These are phyloP conservation scores for Silene uniflora DNA, from an alignment of 148 eudicot genomes.

Conservation along the genomic window DNA sequence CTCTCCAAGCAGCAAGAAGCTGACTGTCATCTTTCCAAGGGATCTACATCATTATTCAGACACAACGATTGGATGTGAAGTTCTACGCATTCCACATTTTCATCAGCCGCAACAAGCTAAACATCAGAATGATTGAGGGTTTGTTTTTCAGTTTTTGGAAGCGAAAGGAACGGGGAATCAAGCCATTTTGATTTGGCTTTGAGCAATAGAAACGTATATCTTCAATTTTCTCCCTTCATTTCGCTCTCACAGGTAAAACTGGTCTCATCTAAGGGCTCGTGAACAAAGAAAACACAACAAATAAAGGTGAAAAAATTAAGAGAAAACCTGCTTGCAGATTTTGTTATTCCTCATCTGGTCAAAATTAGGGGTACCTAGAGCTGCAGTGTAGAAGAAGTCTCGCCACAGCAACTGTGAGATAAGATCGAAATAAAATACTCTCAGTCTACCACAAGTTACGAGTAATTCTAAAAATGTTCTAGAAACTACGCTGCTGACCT, in stretches of 20 bases:
- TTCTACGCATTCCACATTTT: background rate
- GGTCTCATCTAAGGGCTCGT: background rate
- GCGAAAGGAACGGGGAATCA: background rate
- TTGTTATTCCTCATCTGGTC: slow-evolving; percentile 68
- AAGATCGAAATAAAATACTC: slow-evolving; percentile 12
- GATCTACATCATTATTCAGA: slow-evolving; percentile 40
- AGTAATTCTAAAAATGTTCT: background rate
- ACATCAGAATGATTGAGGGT: background rate
- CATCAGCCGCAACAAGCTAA: background rate
- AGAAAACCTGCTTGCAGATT: slow-evolving; percentile 88
- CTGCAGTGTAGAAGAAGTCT: slow-evolving; percentile 83
- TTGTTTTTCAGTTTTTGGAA: background rate
- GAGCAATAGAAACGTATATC: background rate
- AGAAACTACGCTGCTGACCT: slow-evolving; percentile 36
- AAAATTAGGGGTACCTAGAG: slow-evolving; percentile 79
- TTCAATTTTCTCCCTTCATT: background rate
- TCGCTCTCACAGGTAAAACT: background rate
- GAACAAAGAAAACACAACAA: background rate
- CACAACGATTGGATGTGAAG: background rate
- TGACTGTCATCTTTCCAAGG: slow-evolving; percentile 75
- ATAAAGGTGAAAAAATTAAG: background rate
- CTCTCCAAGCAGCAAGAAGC: slow-evolving; percentile 88
- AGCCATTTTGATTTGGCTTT: background rate
- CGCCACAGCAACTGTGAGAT: slow-evolving; percentile 75
- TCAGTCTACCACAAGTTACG: background rate